These are phyloP conservation scores for Rhizoctonia solani DNA, from an alignment of 1,284 basidiomycete species.

Conservation along the genomic window DNA sequence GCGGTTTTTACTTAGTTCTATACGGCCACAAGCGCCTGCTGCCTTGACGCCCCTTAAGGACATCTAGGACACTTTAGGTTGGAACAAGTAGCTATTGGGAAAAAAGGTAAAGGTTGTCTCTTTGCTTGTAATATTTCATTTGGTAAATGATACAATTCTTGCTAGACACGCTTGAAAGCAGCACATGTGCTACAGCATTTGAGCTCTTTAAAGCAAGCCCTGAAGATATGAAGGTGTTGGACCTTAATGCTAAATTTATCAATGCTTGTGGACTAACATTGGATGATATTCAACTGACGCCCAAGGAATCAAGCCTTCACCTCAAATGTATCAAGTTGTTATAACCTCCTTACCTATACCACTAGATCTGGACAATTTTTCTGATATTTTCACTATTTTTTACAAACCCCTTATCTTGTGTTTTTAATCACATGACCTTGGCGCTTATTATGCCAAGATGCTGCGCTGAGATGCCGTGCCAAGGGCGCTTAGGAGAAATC, in stretches of 20 bases:
- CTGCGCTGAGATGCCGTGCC: too few species aligned
- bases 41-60: too few species aligned
- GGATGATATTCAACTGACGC: slow-evolving; percentile 42
- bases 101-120: not conserved
- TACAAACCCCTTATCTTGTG: too few species aligned
- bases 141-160: not conserved
- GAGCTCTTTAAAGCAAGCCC: slow-evolving; percentile 2
- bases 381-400: too few species aligned
- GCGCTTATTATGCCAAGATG: too few species aligned
- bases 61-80: too few species aligned
- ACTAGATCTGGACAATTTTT: too few species aligned
- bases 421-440: too few species aligned
- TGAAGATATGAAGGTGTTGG: slow-evolving; percentile 36
- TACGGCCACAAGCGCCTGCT: too few species aligned
- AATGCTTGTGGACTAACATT: slow-evolving; percentile 21
- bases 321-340: slow-evolving; percentile 41
- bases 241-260: not conserved
- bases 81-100: not conserved
- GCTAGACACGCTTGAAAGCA: slow-evolving; percentile 9
- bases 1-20: too few species aligned
- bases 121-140: not conserved
- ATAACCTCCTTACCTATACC: too few species aligned
- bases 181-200: slow-evolving; percentile 6
- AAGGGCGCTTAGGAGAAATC: too few species aligned
- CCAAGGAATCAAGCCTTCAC: slow-evolving; percentile 39